Conservation (phyloP, 2,329 filamentous ascomycete species). For the Colletotrichum scovillei region DNA sequence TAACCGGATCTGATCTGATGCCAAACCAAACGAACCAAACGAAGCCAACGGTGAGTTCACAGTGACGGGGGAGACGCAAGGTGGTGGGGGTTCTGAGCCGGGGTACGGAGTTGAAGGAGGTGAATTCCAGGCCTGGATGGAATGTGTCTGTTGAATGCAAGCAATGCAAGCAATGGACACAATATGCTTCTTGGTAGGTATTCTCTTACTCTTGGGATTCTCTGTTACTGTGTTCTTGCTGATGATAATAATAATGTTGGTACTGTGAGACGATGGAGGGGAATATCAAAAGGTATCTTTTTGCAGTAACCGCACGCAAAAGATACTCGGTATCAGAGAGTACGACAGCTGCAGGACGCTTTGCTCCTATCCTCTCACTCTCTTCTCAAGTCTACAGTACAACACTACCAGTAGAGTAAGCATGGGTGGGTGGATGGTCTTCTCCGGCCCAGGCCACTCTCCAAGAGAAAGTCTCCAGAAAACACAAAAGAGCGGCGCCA, state of each 20-base stretch:
- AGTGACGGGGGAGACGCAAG: background rate
- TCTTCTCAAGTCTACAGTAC: too few relatives aligned
- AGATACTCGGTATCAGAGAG: background rate
- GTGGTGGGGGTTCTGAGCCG: background rate
- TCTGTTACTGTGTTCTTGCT: background rate
- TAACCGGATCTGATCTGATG: background rate
- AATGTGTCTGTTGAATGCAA: background rate
- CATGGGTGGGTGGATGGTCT: background rate
- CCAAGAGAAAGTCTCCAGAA: constrained; percentile 5
- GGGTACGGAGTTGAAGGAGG: background rate
- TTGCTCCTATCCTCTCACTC: constrained; percentile 26
- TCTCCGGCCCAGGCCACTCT: constrained; percentile 13
- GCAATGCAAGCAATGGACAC: background rate
- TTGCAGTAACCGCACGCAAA: background rate
- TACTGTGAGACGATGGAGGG: background rate
- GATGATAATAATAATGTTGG: background rate
- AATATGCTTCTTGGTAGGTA: background rate
- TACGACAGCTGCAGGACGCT: constrained; percentile 18
- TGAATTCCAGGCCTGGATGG: background rate
- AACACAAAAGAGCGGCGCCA: background rate
- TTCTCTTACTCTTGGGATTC: background rate
- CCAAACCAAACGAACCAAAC: background rate
- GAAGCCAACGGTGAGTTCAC: constrained; percentile 12
- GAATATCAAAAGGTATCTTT: background rate
- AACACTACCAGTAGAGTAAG: too few relatives aligned